A percentile compares a stretch with the other conserved stretches of the same genome.
Evolutionary conservation across 768 basidiomycete genomes (phyloP).

Genomic region (Tephrocybe sp.): DNA sequence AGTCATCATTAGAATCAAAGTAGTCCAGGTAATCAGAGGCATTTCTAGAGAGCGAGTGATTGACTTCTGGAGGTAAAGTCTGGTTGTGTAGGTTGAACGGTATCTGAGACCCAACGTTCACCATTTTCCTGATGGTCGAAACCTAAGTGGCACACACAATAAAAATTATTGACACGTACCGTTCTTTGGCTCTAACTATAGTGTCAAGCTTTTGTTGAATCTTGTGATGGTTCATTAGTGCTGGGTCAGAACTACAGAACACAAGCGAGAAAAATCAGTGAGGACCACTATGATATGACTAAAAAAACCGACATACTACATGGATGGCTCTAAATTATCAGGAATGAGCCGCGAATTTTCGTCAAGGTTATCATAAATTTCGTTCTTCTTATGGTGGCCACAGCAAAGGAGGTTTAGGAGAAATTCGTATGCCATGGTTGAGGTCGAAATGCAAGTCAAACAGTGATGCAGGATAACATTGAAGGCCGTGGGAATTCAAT

Average conservation of each 20-base stretch:
- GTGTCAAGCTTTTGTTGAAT: conserved; percentile 53
- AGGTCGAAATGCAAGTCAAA: not conserved
- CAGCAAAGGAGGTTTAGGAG: conserved; percentile 28
- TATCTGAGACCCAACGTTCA: conserved; percentile 59
- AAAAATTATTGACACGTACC: conserved; percentile 36
- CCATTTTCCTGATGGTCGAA: conserved; percentile 56
- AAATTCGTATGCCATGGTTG: conserved; percentile 22
- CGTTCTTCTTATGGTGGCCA: conserved; percentile 11
- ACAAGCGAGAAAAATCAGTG: not conserved
- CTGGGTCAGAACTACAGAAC: conserved; percentile 19
- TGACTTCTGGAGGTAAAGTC: conserved; percentile 23
- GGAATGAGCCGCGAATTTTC: conserved; percentile 35
- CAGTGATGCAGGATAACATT: not conserved
- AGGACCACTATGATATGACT: not conserved
- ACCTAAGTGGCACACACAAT: not conserved
- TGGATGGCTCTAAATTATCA: conserved; percentile 22
- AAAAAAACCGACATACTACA: conserved; percentile 22
- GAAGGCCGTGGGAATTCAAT: no score
- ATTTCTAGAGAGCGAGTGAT: conserved; percentile 28
- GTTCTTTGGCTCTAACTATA: conserved; percentile 62
- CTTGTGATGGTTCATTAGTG: conserved; percentile 45
- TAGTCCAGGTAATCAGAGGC: conserved; percentile 24
- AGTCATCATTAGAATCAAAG: conserved; percentile 17
- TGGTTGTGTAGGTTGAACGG: conserved; percentile 61
- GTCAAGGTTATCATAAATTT: conserved; percentile 17